A percentile compares a stretch with the other conserved stretches of the same genome.
These are phyloP conservation scores for Taphrina wiesneri DNA, from an alignment of 1,139 yeast genomes.

Conservation along the genomic window DNA sequence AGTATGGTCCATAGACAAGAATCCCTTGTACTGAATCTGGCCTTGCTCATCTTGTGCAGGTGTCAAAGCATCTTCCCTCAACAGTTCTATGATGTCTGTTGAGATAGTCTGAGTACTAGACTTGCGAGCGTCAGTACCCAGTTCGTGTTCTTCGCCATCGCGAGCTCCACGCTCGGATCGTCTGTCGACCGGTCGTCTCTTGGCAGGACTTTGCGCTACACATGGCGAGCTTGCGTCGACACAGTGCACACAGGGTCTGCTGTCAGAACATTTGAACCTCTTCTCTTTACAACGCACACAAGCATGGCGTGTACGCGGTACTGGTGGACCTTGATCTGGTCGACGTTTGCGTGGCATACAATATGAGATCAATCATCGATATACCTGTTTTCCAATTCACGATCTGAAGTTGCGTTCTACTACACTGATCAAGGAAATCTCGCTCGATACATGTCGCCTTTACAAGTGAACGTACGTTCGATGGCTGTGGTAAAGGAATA, in stretches of 20 bases:
- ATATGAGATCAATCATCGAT: background rate
- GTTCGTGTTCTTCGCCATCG: too few relatives aligned
- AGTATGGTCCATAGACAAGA: background rate
- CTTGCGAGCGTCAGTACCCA: too few relatives aligned
- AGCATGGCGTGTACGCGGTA: constrained; percentile 8
- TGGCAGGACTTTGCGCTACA: background rate
- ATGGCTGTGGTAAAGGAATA: too few relatives aligned
- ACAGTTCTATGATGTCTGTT: background rate
- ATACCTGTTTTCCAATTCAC: too few relatives aligned
- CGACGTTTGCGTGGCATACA: constrained; percentile 13
- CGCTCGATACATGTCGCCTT: too few relatives aligned
- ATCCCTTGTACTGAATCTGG: background rate
- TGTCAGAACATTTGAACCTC: constrained; percentile 5
- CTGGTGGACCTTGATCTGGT: constrained; percentile 20
- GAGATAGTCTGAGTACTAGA: background rate
- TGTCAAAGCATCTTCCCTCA: background rate
- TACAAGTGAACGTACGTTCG: too few relatives aligned
- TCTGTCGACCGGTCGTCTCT: background rate
- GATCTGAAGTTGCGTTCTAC: too few relatives aligned
- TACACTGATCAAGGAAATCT: too few relatives aligned
- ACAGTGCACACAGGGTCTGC: background rate
- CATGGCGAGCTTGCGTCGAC: background rate
- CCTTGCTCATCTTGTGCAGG: background rate
- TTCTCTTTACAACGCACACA: constrained; percentile 12
- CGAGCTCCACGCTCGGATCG: background rate